phyloP scores from a whole-genome alignment of 352 stramenopile species.

The Phytopythium chamaehyphon region DNA sequence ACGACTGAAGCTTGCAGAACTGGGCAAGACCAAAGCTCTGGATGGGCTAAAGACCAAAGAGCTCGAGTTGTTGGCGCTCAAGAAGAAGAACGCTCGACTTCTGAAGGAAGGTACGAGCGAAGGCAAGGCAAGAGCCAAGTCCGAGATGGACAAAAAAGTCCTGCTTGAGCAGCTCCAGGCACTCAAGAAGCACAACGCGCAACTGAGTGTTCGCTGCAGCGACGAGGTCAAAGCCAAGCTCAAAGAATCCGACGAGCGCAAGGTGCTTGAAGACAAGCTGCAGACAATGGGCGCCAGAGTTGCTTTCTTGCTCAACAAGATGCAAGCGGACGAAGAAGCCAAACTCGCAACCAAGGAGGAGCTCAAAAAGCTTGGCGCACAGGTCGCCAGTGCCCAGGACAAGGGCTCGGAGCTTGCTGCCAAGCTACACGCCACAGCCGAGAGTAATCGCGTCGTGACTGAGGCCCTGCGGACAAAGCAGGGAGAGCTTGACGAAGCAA shows the following conservation, averaged over 20 bases:
- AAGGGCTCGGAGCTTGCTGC: conserved; percentile 85
- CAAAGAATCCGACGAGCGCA: conserved; percentile 88
- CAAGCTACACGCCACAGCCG: conserved; percentile 88
- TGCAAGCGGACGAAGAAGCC: conserved; percentile 94
- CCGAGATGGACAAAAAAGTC: conserved; percentile 92
- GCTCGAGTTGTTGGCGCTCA: conserved; percentile 90
- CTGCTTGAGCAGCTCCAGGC: conserved; percentile 92
- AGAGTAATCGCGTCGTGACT: conserved; percentile 92
- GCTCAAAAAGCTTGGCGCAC: conserved; percentile 92
- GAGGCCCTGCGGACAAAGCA: conserved; percentile 88
- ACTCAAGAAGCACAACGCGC: conserved; percentile 94
- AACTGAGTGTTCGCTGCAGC: conserved; percentile 89
- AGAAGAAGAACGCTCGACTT: conserved; percentile 94
- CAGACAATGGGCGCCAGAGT: conserved; percentile 91
- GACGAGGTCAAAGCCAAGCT: conserved; percentile 94
- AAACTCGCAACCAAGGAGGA: conserved; percentile 92
- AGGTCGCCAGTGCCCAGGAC: conserved; percentile 87
- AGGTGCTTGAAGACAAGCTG: conserved; percentile 93
- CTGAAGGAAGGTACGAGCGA: conserved; percentile 93
- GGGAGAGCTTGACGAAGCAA: conserved; percentile 86
- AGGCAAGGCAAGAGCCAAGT: conserved; percentile 91
- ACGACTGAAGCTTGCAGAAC: conserved; percentile 93
- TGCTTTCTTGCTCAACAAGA: conserved; percentile 95
- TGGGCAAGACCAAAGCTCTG: conserved; percentile 95
- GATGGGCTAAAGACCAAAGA: conserved; percentile 94